Base-by-base conservation (phyloP, 345 rosid genomes). In the Euphorbia peplus region DNA sequence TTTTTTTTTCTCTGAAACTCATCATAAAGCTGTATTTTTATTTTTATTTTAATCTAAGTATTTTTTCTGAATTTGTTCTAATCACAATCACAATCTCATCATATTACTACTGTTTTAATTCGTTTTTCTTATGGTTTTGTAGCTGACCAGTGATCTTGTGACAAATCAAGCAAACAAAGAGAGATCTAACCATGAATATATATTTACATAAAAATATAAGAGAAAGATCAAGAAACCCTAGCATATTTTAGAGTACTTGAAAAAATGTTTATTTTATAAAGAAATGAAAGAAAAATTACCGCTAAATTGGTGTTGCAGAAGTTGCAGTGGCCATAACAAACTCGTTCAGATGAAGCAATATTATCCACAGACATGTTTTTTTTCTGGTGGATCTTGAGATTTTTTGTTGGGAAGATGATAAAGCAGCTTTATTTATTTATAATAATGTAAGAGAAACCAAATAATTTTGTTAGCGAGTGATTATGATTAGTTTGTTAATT, bases 251-350 rank as follows among this genome's bases (percentile, higher is more conserved):
- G 2, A 11, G 18, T 8, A 41, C n/a, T 26, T 18, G 22, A 0
- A 12, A 18, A 26, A 5, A 16, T 19, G n/a, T n/a, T n/a, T n/a
- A n/a, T n/a, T n/a, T n/a, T n/a, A n/a, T 19, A 13, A 1, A 9
- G 21, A 22, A 12, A 37, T 32, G 37, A 32, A 32, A 32, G 37
- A 59, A 18, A 16, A 8, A 10, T 19, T 89, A 93, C 97, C 92
- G 91, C 98, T 79, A 93, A 80, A 70, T 83, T 80, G 71, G 97
- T 91, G 92, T 84, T 86, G 96, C 98, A 93, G 89, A 89, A 84
- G 91, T 75, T 89, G 96, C 98, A 93, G 90, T 87, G 95, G 63
- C 87, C 91, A 83, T 87, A 89, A 76, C 96, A 86, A 66, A 93
- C 91, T 60, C 82, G 82, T 66, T 91, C 96, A 56, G 92, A n/a